Conservation (phyloP, 768 basidiomycete genomes). For the Suillus lakei region DNA sequence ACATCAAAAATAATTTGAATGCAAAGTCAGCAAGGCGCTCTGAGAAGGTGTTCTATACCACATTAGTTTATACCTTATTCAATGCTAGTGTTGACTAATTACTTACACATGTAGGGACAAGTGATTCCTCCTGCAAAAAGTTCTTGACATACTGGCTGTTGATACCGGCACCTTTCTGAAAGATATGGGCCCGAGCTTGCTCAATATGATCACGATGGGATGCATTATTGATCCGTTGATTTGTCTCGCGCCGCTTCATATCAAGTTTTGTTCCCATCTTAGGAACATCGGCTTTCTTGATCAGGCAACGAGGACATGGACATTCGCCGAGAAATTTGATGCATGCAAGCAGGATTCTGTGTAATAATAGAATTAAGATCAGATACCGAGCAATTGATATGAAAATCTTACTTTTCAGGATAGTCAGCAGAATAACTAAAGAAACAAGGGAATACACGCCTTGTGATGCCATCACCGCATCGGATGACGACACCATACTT, state of each 20-base stretch:
- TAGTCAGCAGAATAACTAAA: constrained; percentile 30
- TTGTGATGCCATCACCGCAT: constrained; percentile 20
- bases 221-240: constrained; percentile 6
- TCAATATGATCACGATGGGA: constrained; percentile 1
- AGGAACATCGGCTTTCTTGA: constrained; percentile 19
- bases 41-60: constrained; percentile 46
- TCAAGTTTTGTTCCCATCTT: constrained; percentile 18
- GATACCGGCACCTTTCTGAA: neutral
- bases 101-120: constrained; percentile 19
- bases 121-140: constrained; percentile 14
- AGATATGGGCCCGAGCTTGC: neutral
- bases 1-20: constrained; percentile 23
- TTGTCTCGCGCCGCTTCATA: constrained; percentile 1
- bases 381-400: neutral
- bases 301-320: constrained; percentile 30
- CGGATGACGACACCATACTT: constrained; percentile 22
- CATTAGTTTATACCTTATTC: too few relatives aligned
- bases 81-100: too few relatives aligned
- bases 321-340: constrained; percentile 29
- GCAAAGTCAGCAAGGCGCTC: constrained; percentile 10
- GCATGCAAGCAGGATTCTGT: constrained; percentile 26
- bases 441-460: constrained; percentile 21
- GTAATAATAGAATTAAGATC: neutral
- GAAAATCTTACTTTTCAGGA: constrained; percentile 24
- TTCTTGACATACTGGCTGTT: constrained; percentile 4